These are phyloP conservation scores for Fusarium secorum DNA, from an alignment of 2,329 filamentous ascomycete species.

Conservation along the genomic window DNA sequence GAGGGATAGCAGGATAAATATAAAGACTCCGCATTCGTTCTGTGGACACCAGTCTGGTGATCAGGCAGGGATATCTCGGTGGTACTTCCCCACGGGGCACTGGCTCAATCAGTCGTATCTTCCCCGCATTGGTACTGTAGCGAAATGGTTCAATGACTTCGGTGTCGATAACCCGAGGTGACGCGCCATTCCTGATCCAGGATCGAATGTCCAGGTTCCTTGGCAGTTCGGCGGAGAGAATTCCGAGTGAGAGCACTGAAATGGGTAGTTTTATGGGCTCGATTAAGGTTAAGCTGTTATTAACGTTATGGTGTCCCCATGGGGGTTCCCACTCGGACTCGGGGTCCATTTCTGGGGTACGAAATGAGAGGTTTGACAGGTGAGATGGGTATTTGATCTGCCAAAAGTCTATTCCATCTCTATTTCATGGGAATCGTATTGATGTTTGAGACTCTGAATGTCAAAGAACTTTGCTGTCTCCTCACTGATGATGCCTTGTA, in stretches of 20 bases:
- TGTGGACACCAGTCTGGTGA: background rate
- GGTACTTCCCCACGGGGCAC: slow-evolving; percentile 28
- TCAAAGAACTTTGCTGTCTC: fast-evolving
- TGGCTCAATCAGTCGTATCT: slow-evolving; percentile 16
- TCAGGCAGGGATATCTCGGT: slow-evolving; percentile 20
- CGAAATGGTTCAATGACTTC: background rate
- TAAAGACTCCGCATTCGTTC: slow-evolving; percentile 15
- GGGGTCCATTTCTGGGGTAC: slow-evolving; percentile 18
- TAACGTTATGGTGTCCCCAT: slow-evolving; percentile 5
- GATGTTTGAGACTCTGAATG: fast-evolving
- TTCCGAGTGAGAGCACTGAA: background rate
- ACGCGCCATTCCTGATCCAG: background rate
- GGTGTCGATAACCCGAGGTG: slow-evolving; percentile 6
- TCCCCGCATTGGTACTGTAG: slow-evolving; percentile 19
- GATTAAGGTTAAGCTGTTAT: slow-evolving; percentile 13
- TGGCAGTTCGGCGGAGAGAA: background rate
- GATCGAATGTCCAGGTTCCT: background rate
- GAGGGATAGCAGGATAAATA: slow-evolving; percentile 4
- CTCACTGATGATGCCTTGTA: background rate
- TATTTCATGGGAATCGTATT: fast-evolving
- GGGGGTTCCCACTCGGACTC: slow-evolving; percentile 3
- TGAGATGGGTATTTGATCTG: background rate
- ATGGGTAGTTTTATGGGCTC: background rate
- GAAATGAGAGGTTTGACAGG: background rate
- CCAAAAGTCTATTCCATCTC: background rate